phyloP scores from a whole-genome alignment of 208 protist genomes.

The Crithidia mellificae region DNA sequence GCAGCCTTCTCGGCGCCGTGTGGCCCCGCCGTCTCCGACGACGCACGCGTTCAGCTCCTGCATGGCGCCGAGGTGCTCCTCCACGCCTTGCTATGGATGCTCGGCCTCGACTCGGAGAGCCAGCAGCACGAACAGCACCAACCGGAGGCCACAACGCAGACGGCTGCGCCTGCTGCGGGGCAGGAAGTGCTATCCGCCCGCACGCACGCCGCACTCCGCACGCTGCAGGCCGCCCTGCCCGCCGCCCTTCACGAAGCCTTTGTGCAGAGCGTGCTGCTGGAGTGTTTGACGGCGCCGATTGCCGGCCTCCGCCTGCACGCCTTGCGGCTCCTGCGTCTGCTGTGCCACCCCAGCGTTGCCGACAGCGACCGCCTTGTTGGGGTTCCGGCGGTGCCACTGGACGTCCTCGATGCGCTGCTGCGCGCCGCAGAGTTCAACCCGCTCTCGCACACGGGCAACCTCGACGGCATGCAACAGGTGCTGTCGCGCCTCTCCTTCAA shows the following conservation, averaged over 20 bases:
- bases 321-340: conserved; percentile 61
- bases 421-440: conserved; percentile 72
- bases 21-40: conserved; percentile 19
- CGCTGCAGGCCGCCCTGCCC: conserved; percentile 46
- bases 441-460: conserved; percentile 60
- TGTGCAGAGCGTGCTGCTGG: conserved; percentile 64
- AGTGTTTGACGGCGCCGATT: conserved; percentile 63
- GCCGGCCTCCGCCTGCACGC: conserved; percentile 69
- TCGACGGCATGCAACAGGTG: conserved; percentile 68
- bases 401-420: conserved; percentile 39
- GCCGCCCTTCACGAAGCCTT: conserved; percentile 44
- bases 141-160: not conserved
- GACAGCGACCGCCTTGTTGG: conserved; percentile 24
- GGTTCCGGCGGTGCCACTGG: conserved; percentile 22
- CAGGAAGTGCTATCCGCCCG: conserved; percentile 16
- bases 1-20: not conserved
- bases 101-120: conserved; percentile 38
- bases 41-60: conserved; percentile 51
- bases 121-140: conserved; percentile 8
- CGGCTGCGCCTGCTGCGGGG: not conserved
- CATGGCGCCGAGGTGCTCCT: conserved; percentile 71
- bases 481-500: conserved; percentile 65
- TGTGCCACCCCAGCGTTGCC: conserved; percentile 46
- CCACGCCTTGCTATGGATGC: conserved; percentile 48
- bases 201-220: conserved; percentile 32